Evolutionary conservation across 352 stramenopile species (phyloP), one percentile per base, ranked within the genome.

Genomic region (Stramenopiles sp.): DNA sequence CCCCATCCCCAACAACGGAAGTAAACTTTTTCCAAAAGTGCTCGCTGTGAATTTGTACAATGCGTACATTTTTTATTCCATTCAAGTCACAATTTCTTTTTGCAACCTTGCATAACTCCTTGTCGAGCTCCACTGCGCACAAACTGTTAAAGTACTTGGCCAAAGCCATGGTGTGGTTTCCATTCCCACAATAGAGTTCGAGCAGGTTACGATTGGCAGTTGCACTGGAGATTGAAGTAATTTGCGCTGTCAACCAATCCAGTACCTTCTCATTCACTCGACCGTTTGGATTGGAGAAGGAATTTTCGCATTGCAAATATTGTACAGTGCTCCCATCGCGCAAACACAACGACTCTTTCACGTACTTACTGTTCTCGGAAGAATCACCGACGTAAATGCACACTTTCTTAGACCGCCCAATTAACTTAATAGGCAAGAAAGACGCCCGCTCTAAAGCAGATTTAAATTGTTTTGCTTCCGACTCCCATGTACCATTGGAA

Each of bases 121-220:
- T 76, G 18, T 43, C 76, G 32, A 80, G 68, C 71, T 80, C 77
- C 35, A 73, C 79, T 32, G 77, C 77, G 33, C 79, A 68, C 12
- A 76, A 74, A n/a, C 75, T 34, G 18, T 37, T 6, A 34, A 77
- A 80, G 74, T 73, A 74, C 30, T 31, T 48, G 2, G 73, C 53
- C 49, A 80, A 30, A 25, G 71, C 25, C 4, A 68, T n/a, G 32
- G 77, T 80, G 34, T 76, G 76, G 36, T 78, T 80, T 48, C 77
- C 77, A 43, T 78, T 78, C n/a, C 77, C 77, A 53, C 77, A 80
- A 25, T 80, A 80, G 30, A 80, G 73, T 74, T 80, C 77, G 25
- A 80, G 76, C 1, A 80, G 49, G 33, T 80, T 77, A 32, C n/a
- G n/a, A n/a, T n/a, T n/a, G n/a, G 74, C 76, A 32, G 18, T 3